phyloP scores from a whole-genome alignment of 2,329 filamentous ascomycete genomes.

The Diplodia mutila region DNA sequence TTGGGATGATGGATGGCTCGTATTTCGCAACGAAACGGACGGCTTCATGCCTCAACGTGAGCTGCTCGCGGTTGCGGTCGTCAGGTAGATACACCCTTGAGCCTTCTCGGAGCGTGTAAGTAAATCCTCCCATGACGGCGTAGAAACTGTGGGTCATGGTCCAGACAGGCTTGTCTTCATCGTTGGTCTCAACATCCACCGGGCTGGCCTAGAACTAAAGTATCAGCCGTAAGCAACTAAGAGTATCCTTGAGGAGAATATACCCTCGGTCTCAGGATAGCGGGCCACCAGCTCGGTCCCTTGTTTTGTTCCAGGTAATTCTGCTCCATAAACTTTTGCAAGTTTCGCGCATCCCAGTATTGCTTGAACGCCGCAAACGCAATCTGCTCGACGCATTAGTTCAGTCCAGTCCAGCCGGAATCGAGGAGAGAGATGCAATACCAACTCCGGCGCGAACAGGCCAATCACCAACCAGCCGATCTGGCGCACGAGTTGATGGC shows the following conservation, averaged over 20 bases:
- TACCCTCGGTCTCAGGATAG: slow-evolving; percentile 2
- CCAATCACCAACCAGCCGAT: slow-evolving; percentile 23
- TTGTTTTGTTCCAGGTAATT: not conserved
- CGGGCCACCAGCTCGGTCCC: slow-evolving; percentile 1
- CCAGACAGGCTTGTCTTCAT: slow-evolving; percentile 25
- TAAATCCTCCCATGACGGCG: slow-evolving; percentile 31
- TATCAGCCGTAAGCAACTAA: not conserved
- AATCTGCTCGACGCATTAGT: not conserved
- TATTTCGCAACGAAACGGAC: slow-evolving; percentile 17
- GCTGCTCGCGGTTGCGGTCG: not conserved
- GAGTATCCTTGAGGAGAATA: not conserved
- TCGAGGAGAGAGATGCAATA: not conserved
- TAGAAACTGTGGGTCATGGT: slow-evolving; percentile 30
- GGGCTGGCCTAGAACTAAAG: not conserved
- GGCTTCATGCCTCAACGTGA: slow-evolving; percentile 22
- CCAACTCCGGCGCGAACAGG: slow-evolving; percentile 26
- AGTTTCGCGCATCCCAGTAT: not conserved
- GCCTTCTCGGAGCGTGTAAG: slow-evolving; percentile 13
- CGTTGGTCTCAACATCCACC: not conserved
- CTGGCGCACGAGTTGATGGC: slow-evolving; percentile 23
- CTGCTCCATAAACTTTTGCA: slow-evolving; percentile 5
- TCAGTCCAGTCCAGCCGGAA: not conserved
- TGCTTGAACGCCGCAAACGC: slow-evolving; percentile 25
- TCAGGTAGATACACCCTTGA: not conserved
- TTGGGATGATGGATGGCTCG: slow-evolving; percentile 18